phyloP scores from a whole-genome alignment of 305 asterid species.

The Fraxinus sp. region DNA sequence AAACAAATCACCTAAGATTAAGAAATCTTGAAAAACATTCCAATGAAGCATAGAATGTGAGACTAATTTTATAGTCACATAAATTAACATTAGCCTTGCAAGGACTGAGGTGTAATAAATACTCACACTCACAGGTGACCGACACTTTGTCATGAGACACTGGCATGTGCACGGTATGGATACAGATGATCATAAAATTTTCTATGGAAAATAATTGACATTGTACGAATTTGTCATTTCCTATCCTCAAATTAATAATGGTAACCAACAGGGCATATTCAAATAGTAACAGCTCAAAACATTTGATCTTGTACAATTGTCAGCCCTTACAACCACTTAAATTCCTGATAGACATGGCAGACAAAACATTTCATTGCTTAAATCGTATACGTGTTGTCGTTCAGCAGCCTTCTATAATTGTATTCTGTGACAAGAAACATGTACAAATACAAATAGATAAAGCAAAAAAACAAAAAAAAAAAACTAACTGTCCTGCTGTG shows the following conservation, averaged over 20 bases:
- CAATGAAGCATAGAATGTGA: background rate
- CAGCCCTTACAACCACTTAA: background rate
- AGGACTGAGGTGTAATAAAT: background rate
- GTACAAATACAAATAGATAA: constrained; percentile 7
- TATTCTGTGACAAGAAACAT: constrained; percentile 2
- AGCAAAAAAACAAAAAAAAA: background rate
- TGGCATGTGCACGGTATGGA: background rate
- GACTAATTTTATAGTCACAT: background rate
- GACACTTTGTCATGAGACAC: background rate
- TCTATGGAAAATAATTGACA: background rate
- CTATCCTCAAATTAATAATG: background rate
- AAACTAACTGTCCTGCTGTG: constrained; percentile 22
- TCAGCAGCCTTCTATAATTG: constrained; percentile 9
- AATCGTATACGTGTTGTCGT: background rate
- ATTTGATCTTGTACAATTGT: background rate
- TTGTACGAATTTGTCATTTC: background rate
- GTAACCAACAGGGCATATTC: background rate
- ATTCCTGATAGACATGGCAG: background rate
- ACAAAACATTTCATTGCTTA: background rate
- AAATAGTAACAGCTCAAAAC: background rate
- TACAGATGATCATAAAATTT: background rate
- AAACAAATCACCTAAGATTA: background rate
- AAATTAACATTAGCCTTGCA: background rate
- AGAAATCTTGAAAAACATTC: background rate
- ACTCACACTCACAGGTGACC: background rate